Conservation (phyloP, 257 asterid genomes). For the Lithospermum erythrorhizon region DNA sequence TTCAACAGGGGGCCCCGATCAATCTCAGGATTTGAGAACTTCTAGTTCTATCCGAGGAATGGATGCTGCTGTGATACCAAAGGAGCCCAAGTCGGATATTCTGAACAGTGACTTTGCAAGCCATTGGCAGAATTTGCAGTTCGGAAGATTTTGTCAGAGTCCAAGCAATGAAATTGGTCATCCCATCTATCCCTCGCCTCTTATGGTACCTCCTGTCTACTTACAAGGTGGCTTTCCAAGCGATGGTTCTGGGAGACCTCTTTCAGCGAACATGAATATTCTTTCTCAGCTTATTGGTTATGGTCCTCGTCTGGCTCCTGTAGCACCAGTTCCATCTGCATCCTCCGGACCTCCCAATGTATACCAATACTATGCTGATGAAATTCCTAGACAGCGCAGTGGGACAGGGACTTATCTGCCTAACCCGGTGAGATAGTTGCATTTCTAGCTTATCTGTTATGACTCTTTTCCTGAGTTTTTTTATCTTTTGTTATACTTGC, state of each 20-base stretch:
- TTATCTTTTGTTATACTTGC: neutral
- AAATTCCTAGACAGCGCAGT: conserved; percentile 70
- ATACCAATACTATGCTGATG: conserved; percentile 61
- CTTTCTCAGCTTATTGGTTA: conserved; percentile 61
- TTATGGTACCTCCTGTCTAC: conserved; percentile 73
- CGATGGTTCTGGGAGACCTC: conserved; percentile 75
- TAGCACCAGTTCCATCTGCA: conserved; percentile 58
- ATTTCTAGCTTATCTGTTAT: conserved; percentile 3
- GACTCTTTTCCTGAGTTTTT: neutral
- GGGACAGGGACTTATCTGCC: conserved; percentile 99
- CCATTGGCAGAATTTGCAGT: conserved; percentile 84
- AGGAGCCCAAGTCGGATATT: conserved; percentile 59
- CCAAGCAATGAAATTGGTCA: conserved; percentile 40
- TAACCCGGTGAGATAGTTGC: conserved; percentile 66
- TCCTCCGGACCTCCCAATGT: conserved; percentile 53
- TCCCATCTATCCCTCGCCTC: conserved; percentile 50
- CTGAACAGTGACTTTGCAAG: conserved; percentile 83
- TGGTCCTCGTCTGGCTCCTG: conserved; percentile 59
- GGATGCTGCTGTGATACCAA: conserved; percentile 34
- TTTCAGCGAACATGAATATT: conserved; percentile 45
- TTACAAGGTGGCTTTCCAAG: conserved; percentile 67
- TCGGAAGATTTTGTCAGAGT: conserved; percentile 87
- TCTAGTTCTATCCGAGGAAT: conserved; percentile 36
- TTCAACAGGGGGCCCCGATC: conserved; percentile 36
- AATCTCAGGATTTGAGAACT: conserved; percentile 38